Evolutionary conservation across 306 rosid genomes (phyloP).

Genomic region (Biancaea sappan): DNA sequence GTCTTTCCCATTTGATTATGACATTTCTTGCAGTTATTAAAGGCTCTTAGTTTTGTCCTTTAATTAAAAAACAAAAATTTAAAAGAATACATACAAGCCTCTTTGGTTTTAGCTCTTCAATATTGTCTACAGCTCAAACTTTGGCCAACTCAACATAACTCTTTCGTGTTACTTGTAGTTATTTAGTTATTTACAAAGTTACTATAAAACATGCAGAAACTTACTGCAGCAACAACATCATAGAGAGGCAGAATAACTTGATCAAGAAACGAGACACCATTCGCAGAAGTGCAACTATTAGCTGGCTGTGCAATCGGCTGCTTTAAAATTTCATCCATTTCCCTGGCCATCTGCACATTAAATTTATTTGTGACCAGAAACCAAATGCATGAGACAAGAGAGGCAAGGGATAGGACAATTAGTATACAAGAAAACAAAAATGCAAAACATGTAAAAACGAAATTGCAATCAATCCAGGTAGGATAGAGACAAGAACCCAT

Average conservation of each 20-base stretch:
- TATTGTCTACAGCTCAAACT: not conserved
- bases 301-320: conserved; percentile 81
- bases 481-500: not conserved
- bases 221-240: conserved; percentile 78
- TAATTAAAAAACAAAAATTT: not conserved
- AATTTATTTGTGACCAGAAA: conserved; percentile 28
- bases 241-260: conserved; percentile 76
- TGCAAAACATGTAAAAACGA: not conserved
- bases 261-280: conserved; percentile 84
- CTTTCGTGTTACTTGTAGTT: not conserved
- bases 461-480: not conserved
- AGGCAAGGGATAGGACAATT: not conserved
- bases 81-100: not conserved
- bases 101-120: not conserved
- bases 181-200: not conserved
- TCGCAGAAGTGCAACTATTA: conserved; percentile 67
- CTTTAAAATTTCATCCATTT: conserved; percentile 83
- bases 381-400: not conserved
- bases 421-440: not conserved
- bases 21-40: not conserved
- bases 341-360: conserved; percentile 80
- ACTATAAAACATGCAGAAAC: conserved; percentile 34
- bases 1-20: not conserved
- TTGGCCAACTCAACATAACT: not conserved
- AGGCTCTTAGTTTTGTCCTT: not conserved